Percentiles rank a stretch among this genome's conserved stretches.
Conservation (phyloP, 2,329 filamentous ascomycete species). For the Alternaria viburni region DNA sequence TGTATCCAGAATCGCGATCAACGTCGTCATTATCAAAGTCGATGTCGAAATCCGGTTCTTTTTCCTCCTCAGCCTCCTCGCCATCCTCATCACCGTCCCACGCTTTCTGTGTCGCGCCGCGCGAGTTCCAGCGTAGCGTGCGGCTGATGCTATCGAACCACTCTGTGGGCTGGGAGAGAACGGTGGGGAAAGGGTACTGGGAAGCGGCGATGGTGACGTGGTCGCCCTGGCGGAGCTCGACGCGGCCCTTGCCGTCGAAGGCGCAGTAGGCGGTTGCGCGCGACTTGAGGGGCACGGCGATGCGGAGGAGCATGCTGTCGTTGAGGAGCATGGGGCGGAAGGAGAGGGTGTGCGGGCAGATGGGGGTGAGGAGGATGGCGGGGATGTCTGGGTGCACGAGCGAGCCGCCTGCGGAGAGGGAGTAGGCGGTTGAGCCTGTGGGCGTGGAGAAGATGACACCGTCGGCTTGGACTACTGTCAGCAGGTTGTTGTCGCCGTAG, state of each 20-base stretch:
- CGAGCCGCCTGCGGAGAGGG: conserved; percentile 90
- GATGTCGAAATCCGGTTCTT: conserved; percentile 81
- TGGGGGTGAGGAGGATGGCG: conserved; percentile 93
- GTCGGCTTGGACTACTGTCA: conserved; percentile 95
- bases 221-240: conserved; percentile 91
- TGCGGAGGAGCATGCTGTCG: conserved; percentile 89
- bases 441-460: conserved; percentile 98
- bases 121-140: conserved; percentile 92
- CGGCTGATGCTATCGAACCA: conserved; percentile 97
- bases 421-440: conserved; percentile 90
- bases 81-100: conserved; percentile 63
- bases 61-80: conserved; percentile 52
- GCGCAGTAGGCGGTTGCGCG: conserved; percentile 95
- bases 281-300: conserved; percentile 82
- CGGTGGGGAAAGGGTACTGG: conserved; percentile 96
- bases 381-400: conserved; percentile 97
- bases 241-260: conserved; percentile 94
- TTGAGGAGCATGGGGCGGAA: conserved; percentile 98
- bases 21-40: conserved; percentile 80
- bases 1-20: conserved; percentile 51
- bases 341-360: conserved; percentile 94
- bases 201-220: conserved; percentile 95
- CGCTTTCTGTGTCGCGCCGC: conserved; percentile 88
- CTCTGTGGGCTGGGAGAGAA: conserved; percentile 85
- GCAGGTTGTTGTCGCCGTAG: conserved; percentile 91